Conservation (phyloP, 2,329 filamentous ascomycete genomes). For the Scleromitrula shiraiana region DNA sequence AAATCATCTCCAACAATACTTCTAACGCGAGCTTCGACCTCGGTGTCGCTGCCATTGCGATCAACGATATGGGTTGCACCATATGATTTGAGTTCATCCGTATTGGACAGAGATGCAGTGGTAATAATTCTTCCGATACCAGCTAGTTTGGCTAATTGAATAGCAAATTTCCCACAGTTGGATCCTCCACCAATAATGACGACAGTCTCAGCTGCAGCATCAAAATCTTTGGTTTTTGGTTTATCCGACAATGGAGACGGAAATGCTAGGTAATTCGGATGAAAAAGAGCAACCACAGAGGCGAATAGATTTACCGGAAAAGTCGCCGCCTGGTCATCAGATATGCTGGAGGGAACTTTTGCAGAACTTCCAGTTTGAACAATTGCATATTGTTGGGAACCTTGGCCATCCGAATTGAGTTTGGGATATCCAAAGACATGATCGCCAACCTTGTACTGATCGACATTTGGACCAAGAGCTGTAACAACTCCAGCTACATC, state of each 20-base stretch:
- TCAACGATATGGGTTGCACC: conserved; percentile 36
- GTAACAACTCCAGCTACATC: conserved; percentile 31
- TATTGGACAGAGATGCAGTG: conserved; percentile 26
- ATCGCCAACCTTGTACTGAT: not conserved
- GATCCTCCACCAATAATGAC: conserved; percentile 31
- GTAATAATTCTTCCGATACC: conserved; percentile 34
- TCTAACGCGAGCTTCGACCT: conserved; percentile 1
- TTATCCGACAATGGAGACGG: not conserved
- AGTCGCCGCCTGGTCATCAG: conserved; percentile 32
- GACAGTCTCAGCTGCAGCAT: conserved; percentile 12
- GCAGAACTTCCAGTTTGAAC: conserved; percentile 25
- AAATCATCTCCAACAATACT: conserved; percentile 4
- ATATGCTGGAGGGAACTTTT: conserved; percentile 30
- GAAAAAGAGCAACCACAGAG: conserved; percentile 31
- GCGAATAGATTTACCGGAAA: conserved; percentile 32
- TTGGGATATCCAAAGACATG: conserved; percentile 1
- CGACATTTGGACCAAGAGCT: conserved; percentile 28
- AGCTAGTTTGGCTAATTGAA: conserved; percentile 29
- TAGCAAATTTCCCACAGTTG: conserved; percentile 29
- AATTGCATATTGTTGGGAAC: conserved; percentile 33
- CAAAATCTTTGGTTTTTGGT: not conserved
- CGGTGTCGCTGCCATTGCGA: conserved; percentile 17
- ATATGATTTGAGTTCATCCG: conserved; percentile 27
- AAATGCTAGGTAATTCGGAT: conserved; percentile 2
- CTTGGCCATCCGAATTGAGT: conserved; percentile 7